A percentile compares a stretch with the other conserved stretches of the same genome.
Conservation (phyloP, 2,329 filamentous ascomycete genomes). For the Sporothrix pallida region DNA sequence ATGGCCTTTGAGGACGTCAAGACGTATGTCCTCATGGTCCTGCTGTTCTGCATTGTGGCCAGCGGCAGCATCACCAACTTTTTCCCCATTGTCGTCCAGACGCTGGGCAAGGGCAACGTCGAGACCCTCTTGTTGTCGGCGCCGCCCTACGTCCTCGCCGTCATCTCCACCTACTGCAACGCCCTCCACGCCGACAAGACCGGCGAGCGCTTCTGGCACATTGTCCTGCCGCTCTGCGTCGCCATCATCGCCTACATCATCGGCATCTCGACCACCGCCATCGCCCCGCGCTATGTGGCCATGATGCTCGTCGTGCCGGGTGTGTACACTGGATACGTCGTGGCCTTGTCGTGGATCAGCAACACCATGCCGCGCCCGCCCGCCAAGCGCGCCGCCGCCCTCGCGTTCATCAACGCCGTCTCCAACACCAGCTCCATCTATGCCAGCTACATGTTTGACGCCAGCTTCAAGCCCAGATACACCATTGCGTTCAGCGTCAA, state of each 20-base stretch:
- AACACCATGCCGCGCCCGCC: constrained; percentile 77
- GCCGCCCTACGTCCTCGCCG: constrained; percentile 68
- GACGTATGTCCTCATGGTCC: constrained; percentile 63
- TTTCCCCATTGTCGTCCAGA: constrained; percentile 70
- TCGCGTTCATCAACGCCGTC: constrained; percentile 78
- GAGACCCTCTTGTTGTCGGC: constrained; percentile 67
- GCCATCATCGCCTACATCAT: constrained; percentile 71
- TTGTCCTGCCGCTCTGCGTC: constrained; percentile 65
- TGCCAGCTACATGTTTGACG: constrained; percentile 57
- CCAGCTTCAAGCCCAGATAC: constrained; percentile 49
- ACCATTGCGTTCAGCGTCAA: constrained; percentile 71
- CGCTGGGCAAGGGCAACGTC: constrained; percentile 66
- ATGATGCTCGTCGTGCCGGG: constrained; percentile 70
- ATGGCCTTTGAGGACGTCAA: constrained; percentile 64
- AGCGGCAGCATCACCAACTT: constrained; percentile 68
- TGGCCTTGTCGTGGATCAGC: constrained; percentile 74
- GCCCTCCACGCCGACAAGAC: constrained; percentile 74
- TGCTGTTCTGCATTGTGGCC: constrained; percentile 63
- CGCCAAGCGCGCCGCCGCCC: constrained; percentile 70
- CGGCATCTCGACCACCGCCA: constrained; percentile 64
- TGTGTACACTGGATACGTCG: constrained; percentile 68
- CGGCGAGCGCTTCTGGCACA: constrained; percentile 73
- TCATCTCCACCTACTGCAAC: constrained; percentile 67
- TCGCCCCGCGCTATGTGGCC: constrained; percentile 68
- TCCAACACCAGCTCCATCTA: constrained; percentile 74